Evolutionary conservation across 768 basidiomycete genomes (phyloP).

Genomic region (Lactarius indigo): DNA sequence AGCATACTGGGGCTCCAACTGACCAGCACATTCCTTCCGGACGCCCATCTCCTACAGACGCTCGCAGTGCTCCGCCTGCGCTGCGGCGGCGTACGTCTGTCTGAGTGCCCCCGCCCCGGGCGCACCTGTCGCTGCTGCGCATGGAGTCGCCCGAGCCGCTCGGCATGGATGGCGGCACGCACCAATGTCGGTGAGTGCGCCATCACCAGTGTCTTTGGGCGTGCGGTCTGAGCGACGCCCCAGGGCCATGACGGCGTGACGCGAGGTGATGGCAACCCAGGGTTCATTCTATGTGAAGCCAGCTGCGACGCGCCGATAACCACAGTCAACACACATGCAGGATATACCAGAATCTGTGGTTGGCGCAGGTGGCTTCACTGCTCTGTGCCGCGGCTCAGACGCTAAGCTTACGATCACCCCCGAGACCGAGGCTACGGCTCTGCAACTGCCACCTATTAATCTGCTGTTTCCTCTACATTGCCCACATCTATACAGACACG

Average conservation of each 20-base stretch:
- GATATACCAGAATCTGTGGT: too few relatives aligned
- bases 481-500: conserved; percentile 18
- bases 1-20: not conserved
- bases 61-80: conserved; percentile 49
- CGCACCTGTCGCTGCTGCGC: conserved; percentile 3
- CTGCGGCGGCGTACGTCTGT: conserved; percentile 62
- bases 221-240: not conserved
- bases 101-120: conserved; percentile 53
- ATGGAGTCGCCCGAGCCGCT: conserved; percentile 8
- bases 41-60: conserved; percentile 21
- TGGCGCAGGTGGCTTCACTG: too few relatives aligned
- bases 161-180: not conserved
- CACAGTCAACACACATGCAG: too few relatives aligned
- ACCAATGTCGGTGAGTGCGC: not conserved
- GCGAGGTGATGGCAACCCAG: too few relatives aligned
- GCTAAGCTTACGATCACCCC: too few relatives aligned
- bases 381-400: too few relatives aligned
- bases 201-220: not conserved
- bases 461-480: conserved; percentile 9
- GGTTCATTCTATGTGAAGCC: too few relatives aligned
- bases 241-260: too few relatives aligned
- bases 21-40: conserved; percentile 8
- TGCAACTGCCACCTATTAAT: conserved; percentile 7
- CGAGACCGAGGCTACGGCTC: too few relatives aligned
- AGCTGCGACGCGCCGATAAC: too few relatives aligned